phyloP scores from a whole-genome alignment of 305 asterid genomes.

The Fraxinus angustifolia region DNA sequence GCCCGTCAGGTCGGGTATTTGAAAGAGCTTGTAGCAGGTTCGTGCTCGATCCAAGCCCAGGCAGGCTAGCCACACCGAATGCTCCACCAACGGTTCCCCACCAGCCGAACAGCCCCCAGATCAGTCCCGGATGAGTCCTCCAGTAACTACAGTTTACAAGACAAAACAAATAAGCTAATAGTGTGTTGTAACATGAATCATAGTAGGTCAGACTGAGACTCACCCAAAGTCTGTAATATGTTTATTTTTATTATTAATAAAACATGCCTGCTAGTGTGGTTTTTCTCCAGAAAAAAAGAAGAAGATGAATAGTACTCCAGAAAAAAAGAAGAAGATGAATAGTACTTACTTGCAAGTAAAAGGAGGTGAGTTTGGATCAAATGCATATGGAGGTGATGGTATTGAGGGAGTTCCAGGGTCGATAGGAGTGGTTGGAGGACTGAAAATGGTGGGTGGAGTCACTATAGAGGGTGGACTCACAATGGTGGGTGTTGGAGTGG shows the following conservation, averaged over 20 bases:
- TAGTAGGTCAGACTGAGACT: neutral
- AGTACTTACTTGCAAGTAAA: slow-evolving; percentile 75
- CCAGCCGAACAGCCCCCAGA: slow-evolving; percentile 69
- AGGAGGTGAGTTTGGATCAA: slow-evolving; percentile 75
- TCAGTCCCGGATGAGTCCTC: slow-evolving; percentile 65
- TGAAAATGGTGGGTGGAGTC: slow-evolving; percentile 35
- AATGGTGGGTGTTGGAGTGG: slow-evolving; percentile 25
- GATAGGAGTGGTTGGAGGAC: slow-evolving; percentile 26
- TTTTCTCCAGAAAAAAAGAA: neutral
- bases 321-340: neutral
- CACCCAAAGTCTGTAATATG: neutral
- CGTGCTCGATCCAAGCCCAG: slow-evolving; percentile 50
- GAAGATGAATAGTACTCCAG: neutral
- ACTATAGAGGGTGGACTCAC: slow-evolving; percentile 29
- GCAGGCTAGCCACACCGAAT: slow-evolving; percentile 39
- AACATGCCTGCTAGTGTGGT: neutral
- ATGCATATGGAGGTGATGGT: slow-evolving; percentile 60
- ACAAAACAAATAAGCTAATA: neutral
- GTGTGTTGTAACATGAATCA: neutral
- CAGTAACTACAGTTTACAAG: slow-evolving; percentile 55
- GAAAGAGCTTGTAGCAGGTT: slow-evolving; percentile 68
- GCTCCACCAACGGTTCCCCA: slow-evolving; percentile 60
- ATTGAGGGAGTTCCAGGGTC: slow-evolving; percentile 45
- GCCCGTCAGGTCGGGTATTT: slow-evolving; percentile 55
- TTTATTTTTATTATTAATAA: too few species aligned